These are phyloP conservation scores for Colletotrichum sp. DNA, from an alignment of 2,329 filamentous ascomycete genomes.

Conservation along the genomic window DNA sequence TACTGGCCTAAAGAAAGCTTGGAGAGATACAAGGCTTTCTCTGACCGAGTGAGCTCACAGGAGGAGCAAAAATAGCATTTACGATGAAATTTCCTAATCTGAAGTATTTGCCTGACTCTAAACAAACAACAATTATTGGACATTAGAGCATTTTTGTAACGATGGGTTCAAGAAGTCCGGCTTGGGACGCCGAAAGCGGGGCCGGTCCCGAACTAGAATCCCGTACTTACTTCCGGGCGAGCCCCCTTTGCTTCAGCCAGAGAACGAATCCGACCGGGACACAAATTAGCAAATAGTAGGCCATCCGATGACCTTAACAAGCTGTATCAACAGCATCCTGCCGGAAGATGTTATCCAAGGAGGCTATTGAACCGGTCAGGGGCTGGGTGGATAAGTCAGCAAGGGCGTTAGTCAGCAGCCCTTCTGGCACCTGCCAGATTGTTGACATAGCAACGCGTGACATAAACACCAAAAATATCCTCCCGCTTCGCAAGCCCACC, in stretches of 20 bases:
- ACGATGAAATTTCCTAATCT: too few relatives aligned
- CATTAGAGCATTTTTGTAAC: neutral
- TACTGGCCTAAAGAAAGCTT: neutral
- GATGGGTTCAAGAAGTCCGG: neutral
- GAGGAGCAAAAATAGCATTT: too few relatives aligned
- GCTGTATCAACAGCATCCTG: neutral
- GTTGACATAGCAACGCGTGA: slow-evolving; percentile 20
- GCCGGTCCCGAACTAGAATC: accelerated
- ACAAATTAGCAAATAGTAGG: neutral
- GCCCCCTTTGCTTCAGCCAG: neutral
- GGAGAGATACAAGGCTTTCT: neutral
- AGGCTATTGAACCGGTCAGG: neutral
- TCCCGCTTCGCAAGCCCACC: neutral
- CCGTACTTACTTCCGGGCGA: neutral
- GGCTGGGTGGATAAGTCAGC: neutral
- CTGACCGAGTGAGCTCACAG: neutral
- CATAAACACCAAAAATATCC: slow-evolving; percentile 14
- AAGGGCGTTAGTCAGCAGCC: neutral
- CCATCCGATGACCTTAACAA: neutral
- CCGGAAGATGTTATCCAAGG: neutral
- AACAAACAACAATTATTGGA: too few relatives aligned
- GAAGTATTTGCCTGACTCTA: too few relatives aligned
- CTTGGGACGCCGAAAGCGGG: neutral
- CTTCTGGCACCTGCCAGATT: neutral
- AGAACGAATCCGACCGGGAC: too few relatives aligned